phyloP scores from a whole-genome alignment of 495 filamentous ascomycete species.

The Aspergillus sparsus region DNA sequence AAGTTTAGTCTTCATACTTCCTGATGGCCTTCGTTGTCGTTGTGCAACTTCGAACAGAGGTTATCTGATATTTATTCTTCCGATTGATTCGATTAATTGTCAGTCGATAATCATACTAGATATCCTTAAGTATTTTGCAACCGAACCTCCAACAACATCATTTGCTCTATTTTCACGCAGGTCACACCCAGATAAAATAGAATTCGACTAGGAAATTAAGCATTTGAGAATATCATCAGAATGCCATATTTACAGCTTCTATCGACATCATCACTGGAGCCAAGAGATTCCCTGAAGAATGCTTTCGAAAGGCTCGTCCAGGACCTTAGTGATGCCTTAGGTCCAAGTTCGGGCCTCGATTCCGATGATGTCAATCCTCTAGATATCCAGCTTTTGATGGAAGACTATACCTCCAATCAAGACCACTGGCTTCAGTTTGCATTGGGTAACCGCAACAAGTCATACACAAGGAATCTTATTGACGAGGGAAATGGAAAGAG shows the following conservation, averaged over 20 bases:
- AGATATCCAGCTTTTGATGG: constrained; percentile 68
- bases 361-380: constrained; percentile 76
- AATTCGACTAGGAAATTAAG: neutral
- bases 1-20: neutral
- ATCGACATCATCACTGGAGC: constrained; percentile 14
- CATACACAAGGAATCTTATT: constrained; percentile 86
- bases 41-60: neutral
- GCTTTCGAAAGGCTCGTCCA: constrained; percentile 72
- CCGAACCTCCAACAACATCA: too few relatives aligned
- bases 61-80: neutral
- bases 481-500: constrained; percentile 89
- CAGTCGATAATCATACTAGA: neutral
- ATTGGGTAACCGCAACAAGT: constrained; percentile 59
- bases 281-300: constrained; percentile 26
- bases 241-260: constrained; percentile 41
- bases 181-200: neutral
- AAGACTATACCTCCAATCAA: constrained; percentile 63
- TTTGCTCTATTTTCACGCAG: neutral
- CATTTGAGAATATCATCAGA: constrained; percentile 3
- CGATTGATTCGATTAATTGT: neutral
- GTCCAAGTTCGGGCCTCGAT: constrained; percentile 75
- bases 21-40: too few relatives aligned
- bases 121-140: neutral
- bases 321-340: constrained; percentile 69
- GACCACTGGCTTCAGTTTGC: constrained; percentile 74